Conservation (phyloP, 2,329 filamentous ascomycete genomes). For the Colletotrichum zoysiae region DNA sequence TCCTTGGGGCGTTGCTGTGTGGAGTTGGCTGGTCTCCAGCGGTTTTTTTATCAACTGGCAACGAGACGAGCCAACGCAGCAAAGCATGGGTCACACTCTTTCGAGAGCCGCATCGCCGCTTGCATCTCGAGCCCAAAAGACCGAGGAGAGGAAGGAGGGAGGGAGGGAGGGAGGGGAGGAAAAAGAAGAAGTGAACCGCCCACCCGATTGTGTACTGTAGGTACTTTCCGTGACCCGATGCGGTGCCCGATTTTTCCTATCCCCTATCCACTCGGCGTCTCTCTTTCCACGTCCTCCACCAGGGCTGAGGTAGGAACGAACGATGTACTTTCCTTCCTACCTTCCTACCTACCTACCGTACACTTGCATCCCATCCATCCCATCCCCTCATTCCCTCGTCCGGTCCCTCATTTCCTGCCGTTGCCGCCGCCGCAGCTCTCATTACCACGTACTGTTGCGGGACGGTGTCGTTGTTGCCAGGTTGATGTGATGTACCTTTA, state of each 20-base stretch:
- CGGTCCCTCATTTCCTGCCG: constrained; percentile 49
- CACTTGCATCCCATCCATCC: constrained; percentile 36
- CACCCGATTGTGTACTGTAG: constrained; percentile 30
- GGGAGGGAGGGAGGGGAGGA: background rate
- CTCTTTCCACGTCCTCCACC: constrained; percentile 7
- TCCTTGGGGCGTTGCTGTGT: constrained; percentile 67
- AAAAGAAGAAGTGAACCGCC: constrained; percentile 20
- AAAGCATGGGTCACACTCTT: constrained; percentile 75
- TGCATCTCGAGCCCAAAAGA: constrained; percentile 62
- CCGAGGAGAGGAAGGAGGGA: background rate
- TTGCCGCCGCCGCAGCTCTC: constrained; percentile 36
- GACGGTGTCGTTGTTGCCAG: constrained; percentile 19
- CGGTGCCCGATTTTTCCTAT: constrained; percentile 32
- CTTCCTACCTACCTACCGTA: too few relatives aligned
- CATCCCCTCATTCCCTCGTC: constrained; percentile 46
- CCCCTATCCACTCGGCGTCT: constrained; percentile 13
- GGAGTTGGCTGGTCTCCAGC: constrained; percentile 73
- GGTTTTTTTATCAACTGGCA: constrained; percentile 81
- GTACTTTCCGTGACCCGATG: background rate
- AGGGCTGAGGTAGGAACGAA: background rate
- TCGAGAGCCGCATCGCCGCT: constrained; percentile 75
- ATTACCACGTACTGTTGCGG: constrained; percentile 32
- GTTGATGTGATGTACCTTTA: constrained; percentile 33
- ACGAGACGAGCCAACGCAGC: constrained; percentile 92
- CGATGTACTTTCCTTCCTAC: too few relatives aligned